Evolutionary conservation across 1,139 yeast species (phyloP), one percentile per base, ranked within the genome.

Genomic region (Pichia sp.): DNA sequence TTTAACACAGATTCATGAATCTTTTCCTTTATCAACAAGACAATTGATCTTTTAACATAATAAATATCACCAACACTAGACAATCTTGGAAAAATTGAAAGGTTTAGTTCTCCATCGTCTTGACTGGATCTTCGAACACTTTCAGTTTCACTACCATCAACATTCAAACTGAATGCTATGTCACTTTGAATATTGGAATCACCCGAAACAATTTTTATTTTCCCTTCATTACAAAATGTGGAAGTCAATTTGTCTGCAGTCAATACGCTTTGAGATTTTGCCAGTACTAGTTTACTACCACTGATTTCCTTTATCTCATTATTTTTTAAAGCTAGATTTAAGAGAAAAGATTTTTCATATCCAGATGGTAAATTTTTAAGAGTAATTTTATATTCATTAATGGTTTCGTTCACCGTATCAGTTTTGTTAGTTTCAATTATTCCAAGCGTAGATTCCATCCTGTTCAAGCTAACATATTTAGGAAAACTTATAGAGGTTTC

Each of bases 31-130:
- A 68, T 55, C 6, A 62, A 45, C 28, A 65, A 47, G 47, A 69
- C 73, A 4, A 66, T 61, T 43, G 64, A 63, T 38, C 69, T 57
- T 49, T 63, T 61, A 2, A 65, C 62, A 47, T 59, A 61, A 1
- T 58, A 45, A 2, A 62, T 61, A 49, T 69, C 69, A 41, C 62
- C 58, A 36, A 60, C 52, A 3, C 64, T 58, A 2, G 71, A 61
- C 27, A 67, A 49, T 8, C 67, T 66, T 9, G 62, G 52, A 27
- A 53, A 46, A 32, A 58, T 55, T 1, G 59, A 48, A 29, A 57
- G 40, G 29, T 50, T 54, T 7, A 47, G 9, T 23, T 34, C 6
- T 29, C 40, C 29, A 16, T 16, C 23, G 23, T 16, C 23, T 16
- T 16, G 23, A 16, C 23, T 16, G 1, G 23, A 16, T 16, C 23